Base-by-base conservation (phyloP, 495 filamentous ascomycete genomes). In the Talaromyces liani region DNA sequence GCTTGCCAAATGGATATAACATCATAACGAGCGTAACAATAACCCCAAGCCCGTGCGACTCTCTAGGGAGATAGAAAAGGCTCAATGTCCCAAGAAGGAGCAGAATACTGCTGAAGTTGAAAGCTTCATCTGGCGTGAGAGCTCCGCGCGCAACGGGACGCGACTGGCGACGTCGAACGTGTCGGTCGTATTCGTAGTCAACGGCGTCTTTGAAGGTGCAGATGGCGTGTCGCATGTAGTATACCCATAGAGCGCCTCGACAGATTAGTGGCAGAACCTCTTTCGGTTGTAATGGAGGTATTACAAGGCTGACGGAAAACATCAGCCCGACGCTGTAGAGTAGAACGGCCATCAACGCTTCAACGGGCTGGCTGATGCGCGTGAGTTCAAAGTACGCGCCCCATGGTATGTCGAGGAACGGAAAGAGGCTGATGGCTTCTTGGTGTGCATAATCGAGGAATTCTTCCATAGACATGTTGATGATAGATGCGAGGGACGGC, bases 111-210 rank as follows among this genome's bases (percentile, higher is more conserved):
- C 41, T 54, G 22, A 62, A 62, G 4, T 47, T 20, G 29, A 62
- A 34, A 4, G 45, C 60, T 34, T 33, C 34, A 3, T 33, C 27
- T 12, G 27, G 41, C 0, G 24, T 62, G 8, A 62, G 20, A 31
- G 41, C 60, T n/a, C 60, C 41, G 12, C 60, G 24, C 24, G 41
- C 60, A 31, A 62, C 45, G 20, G 60, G 41, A 12, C 45, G 60
- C 22, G 41, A 62, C 9, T 5, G 16, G 8, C 20, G 25, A 14
- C 47, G 60, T 31, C 16, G 10, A 10, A 51, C 29, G 4, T 54
- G 20, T 20, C n/a, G 16, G 14, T 62, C 60, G 45, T 33, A 54
- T 22, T 62, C 45, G 41, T 25, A 29, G 16, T 62, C 29, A 12
- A 54, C 16, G 9, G 45, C 45, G 6, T 33, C 45, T 18, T 53